Conservation (phyloP, 2,329 filamentous ascomycete genomes). For the Ophiognomonia clavigignenti-juglandacearum region DNA sequence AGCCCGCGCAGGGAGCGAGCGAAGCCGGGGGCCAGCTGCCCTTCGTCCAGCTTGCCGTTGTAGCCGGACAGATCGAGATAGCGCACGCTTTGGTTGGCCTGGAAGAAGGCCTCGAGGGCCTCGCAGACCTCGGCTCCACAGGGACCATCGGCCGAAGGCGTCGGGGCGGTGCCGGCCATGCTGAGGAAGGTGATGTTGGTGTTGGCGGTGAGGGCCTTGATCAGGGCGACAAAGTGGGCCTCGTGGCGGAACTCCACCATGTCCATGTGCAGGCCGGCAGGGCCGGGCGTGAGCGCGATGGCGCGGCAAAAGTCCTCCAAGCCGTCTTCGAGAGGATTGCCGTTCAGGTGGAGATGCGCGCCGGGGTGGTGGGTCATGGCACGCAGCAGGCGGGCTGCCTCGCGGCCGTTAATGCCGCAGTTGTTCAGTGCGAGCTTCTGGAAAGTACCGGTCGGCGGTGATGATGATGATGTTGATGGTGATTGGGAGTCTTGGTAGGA, state of each 20-base stretch:
- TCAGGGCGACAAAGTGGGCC: slow-evolving; percentile 44
- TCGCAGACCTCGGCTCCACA: slow-evolving; percentile 41
- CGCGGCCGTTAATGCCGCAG: slow-evolving; percentile 46
- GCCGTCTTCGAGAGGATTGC: slow-evolving; percentile 48
- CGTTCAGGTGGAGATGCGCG: slow-evolving; percentile 44
- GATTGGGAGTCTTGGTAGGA: too few relatives aligned
- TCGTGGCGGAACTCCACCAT: slow-evolving; percentile 55
- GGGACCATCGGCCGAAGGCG: slow-evolving; percentile 26
- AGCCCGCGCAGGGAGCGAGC: slow-evolving; percentile 39
- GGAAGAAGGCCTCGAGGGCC: slow-evolving; percentile 45
- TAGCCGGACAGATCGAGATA: slow-evolving; percentile 54
- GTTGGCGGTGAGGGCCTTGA: slow-evolving; percentile 45
- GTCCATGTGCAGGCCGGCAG: slow-evolving; percentile 46
- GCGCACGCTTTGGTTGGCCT: slow-evolving; percentile 44
- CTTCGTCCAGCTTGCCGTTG: slow-evolving; percentile 53
- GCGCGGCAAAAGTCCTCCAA: slow-evolving; percentile 45
- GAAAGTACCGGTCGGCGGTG: slow-evolving; percentile 31
- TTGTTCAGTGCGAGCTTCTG: slow-evolving; percentile 44
- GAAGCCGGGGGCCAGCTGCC: slow-evolving; percentile 49
- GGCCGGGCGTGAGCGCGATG: slow-evolving; percentile 42
- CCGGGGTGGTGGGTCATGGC: slow-evolving; percentile 43
- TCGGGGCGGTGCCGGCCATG: slow-evolving; percentile 48
- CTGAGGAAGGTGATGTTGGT: slow-evolving; percentile 47
- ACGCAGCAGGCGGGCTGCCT: slow-evolving; percentile 45
- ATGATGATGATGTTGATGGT: not conserved